phyloP scores from a whole-genome alignment of 2,329 filamentous ascomycete genomes.

The Colletotrichum cordylinicola region DNA sequence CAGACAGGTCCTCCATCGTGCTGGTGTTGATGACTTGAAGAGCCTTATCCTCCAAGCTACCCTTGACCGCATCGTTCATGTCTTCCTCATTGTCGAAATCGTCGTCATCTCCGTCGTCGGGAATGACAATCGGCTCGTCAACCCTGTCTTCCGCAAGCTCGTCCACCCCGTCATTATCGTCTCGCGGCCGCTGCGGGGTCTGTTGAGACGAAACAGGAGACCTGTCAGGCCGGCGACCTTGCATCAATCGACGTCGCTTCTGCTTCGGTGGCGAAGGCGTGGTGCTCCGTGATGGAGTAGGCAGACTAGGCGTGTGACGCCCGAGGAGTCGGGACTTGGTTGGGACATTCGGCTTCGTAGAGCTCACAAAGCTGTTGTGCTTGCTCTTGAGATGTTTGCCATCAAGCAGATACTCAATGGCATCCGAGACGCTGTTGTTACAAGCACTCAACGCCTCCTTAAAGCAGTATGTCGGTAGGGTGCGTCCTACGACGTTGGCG shows the following conservation, averaged over 20 bases:
- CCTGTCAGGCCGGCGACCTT: slow-evolving; percentile 34
- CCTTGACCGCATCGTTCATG: slow-evolving; percentile 19
- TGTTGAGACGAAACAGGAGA: slow-evolving; percentile 23
- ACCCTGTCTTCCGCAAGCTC: slow-evolving; percentile 34
- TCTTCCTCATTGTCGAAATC: slow-evolving; percentile 37
- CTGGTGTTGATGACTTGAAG: slow-evolving; percentile 86
- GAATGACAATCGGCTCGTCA: slow-evolving; percentile 27
- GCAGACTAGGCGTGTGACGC: slow-evolving; percentile 13
- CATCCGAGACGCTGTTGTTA: slow-evolving; percentile 40
- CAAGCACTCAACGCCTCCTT: slow-evolving; percentile 37
- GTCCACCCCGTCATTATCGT: slow-evolving; percentile 26
- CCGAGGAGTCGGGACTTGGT: slow-evolving; percentile 23
- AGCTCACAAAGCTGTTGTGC: slow-evolving; percentile 3
- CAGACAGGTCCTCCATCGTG: slow-evolving; percentile 75
- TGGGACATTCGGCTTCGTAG: slow-evolving; percentile 27
- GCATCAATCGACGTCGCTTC: slow-evolving; percentile 35
- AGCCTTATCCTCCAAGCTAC: slow-evolving; percentile 52
- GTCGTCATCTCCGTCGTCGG: slow-evolving; percentile 47
- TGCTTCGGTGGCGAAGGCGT: slow-evolving; percentile 35
- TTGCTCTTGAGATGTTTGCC: slow-evolving; percentile 24
- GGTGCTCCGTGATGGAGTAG: slow-evolving; percentile 21
- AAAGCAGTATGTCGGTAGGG: slow-evolving; percentile 33
- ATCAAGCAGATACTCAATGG: slow-evolving; percentile 35
- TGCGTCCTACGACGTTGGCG: slow-evolving; percentile 38
- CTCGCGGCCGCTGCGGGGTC: slow-evolving; percentile 27